Evolutionary conservation across 176 grass and related monocot genomes (phyloP), one percentile per base, ranked within the genome.

Genomic region (Cenchrus fungigraminus): DNA sequence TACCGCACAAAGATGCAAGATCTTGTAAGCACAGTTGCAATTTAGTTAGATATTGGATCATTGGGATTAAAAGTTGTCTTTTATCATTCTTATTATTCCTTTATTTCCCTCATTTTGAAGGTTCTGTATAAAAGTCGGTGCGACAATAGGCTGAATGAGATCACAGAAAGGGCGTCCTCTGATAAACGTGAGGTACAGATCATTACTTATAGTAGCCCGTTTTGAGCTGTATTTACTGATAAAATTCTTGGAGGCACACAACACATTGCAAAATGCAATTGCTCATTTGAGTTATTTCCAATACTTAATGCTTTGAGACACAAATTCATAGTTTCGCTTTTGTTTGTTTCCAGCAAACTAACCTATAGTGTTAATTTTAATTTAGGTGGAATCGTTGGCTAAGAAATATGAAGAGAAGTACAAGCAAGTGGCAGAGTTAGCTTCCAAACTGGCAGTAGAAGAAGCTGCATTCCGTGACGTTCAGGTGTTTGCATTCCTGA

Each of bases 341-440:
- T 46, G 34, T 73, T 71, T 86, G 4, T 14, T 32, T 56, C 28
- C 60, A 54, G 16, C 44, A 70, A 66, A 80, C 61, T 81, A 29
- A 83, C 76, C 9, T 53, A 34, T 16, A 43, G 14, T 77, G 28
- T 87, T 83, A 68, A 62, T 47, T 80, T 82, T 32, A 68, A 70
- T 83, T 86, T 88, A 99, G 97, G 97, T 96, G 70, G 97, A 99
- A 85, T 94, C 90, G 28, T 75, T 99, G 76, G 92, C 84, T 63
- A 99, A 92, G 82, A 99, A 96, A 83, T 99, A 99, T 77, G 97
- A 96, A 92, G 97, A 99, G 82, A 99, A 96, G 66, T 99, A 99
- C 91, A 99, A 96, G 84, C 93, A 96, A 86, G 97, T 99, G 54
- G 97, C 91, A 73, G 93, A 99, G 49, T 83, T 96, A 74, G 97